Evolutionary conservation across 441 rosid genomes (phyloP).

Genomic region (Rhodomyrtus psidioides): DNA sequence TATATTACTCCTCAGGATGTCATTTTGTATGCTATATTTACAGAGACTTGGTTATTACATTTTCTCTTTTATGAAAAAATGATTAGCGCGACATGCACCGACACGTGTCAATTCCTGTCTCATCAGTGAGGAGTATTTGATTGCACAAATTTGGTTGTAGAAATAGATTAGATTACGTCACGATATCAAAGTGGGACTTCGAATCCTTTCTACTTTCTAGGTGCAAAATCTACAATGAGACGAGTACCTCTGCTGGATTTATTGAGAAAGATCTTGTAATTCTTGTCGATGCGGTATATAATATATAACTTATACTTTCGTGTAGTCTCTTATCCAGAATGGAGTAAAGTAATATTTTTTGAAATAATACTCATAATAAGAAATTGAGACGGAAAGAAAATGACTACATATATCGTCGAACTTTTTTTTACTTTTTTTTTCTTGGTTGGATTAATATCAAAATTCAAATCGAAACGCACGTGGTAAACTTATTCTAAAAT

Average conservation of each 20-base stretch:
- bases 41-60: neutral
- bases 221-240: neutral
- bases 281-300: neutral
- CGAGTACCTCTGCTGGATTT: neutral
- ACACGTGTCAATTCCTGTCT: constrained; percentile 6
- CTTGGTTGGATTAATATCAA: no score
- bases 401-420: fast-evolving
- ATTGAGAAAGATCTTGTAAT: neutral
- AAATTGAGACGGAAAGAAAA: neutral
- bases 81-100: neutral
- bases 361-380: neutral
- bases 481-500: no score
- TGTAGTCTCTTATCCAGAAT: neutral
- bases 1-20: no score
- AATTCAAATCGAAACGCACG: no score
- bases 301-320: fast-evolving
- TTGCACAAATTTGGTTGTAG: neutral
- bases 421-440: no score
- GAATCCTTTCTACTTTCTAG: no score
- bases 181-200: neutral
- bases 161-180: neutral
- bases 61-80: neutral
- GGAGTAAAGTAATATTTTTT: no score
- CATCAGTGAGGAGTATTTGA: neutral
- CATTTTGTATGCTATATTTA: neutral